Conservation (phyloP, 495 filamentous ascomycete genomes). For the Hypoxylon fragiforme region DNA sequence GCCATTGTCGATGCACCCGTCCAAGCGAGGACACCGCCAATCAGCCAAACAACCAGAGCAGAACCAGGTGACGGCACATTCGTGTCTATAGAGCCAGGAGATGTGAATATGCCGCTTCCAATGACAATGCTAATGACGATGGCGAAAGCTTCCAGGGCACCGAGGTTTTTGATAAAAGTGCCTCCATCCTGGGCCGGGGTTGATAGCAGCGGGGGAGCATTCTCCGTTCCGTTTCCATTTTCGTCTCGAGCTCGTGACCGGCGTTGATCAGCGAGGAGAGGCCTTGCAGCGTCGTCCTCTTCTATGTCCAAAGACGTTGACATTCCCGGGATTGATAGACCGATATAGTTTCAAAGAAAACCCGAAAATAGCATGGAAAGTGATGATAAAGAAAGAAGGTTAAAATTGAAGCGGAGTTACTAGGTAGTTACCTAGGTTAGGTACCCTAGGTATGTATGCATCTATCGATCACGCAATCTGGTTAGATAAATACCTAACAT, state of each 20-base stretch:
- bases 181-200: constrained; percentile 16
- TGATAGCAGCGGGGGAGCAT: constrained; percentile 5
- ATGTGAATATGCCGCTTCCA: constrained; percentile 60
- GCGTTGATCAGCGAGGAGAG: constrained; percentile 34
- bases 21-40: constrained; percentile 59
- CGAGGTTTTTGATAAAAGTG: constrained; percentile 53
- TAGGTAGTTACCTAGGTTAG: background rate
- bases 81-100: constrained; percentile 58
- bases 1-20: constrained; percentile 58
- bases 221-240: background rate
- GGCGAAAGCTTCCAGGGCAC: constrained; percentile 56
- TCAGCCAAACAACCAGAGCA: constrained; percentile 56
- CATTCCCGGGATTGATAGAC: constrained; percentile 8
- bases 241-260: constrained; percentile 2
- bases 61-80: constrained; percentile 58
- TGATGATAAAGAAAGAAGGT: constrained; percentile 7
- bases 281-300: constrained; percentile 31
- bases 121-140: constrained; percentile 60
- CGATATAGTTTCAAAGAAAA: background rate
- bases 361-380: no score
- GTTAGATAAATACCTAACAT: no score
- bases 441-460: background rate
- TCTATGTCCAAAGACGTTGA: constrained; percentile 15
- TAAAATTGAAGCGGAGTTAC: constrained; percentile 25
- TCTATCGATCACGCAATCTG: background rate